Evolutionary conservation across 768 basidiomycete genomes (phyloP).

Genomic region (Tricholoma sp.): DNA sequence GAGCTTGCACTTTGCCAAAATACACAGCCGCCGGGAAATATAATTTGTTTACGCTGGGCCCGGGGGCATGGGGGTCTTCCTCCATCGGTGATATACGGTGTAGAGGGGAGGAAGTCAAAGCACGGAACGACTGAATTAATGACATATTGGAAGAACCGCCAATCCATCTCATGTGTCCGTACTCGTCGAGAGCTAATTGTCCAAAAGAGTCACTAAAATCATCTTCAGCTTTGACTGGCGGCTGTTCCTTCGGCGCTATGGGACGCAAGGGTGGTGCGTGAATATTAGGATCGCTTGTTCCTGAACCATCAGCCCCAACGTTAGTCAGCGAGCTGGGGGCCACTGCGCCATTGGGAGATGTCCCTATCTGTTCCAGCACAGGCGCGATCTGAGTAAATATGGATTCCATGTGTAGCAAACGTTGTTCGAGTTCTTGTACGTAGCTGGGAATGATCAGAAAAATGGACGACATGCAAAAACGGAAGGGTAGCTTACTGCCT

Average conservation of each 20-base stretch:
- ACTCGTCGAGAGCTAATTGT: conserved; percentile 83
- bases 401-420: conserved; percentile 82
- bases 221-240: conserved; percentile 56
- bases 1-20: conserved; percentile 79
- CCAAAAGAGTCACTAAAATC: conserved; percentile 84
- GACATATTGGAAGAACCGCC: conserved; percentile 92
- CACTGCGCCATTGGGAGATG: conserved; percentile 37
- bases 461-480: conserved; percentile 9
- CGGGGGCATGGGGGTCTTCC: conserved; percentile 74
- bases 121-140: conserved; percentile 81
- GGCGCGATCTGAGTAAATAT: conserved; percentile 81
- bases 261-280: conserved; percentile 32
- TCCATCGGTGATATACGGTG: conserved; percentile 81
- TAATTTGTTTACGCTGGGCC: conserved; percentile 76
- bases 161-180: conserved; percentile 89
- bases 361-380: conserved; percentile 67
- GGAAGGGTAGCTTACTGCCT: conserved; percentile 61
- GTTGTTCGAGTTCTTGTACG: conserved; percentile 87
- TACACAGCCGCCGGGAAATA: conserved; percentile 87
- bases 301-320: conserved; percentile 25
- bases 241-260: conserved; percentile 29
- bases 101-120: conserved; percentile 66
- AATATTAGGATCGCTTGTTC: conserved; percentile 26
- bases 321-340: conserved; percentile 28
- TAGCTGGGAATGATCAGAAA: conserved; percentile 45